Evolutionary conservation across 805 yeast genomes (phyloP).

Genomic region (Starmerella khaoyaiensis): DNA sequence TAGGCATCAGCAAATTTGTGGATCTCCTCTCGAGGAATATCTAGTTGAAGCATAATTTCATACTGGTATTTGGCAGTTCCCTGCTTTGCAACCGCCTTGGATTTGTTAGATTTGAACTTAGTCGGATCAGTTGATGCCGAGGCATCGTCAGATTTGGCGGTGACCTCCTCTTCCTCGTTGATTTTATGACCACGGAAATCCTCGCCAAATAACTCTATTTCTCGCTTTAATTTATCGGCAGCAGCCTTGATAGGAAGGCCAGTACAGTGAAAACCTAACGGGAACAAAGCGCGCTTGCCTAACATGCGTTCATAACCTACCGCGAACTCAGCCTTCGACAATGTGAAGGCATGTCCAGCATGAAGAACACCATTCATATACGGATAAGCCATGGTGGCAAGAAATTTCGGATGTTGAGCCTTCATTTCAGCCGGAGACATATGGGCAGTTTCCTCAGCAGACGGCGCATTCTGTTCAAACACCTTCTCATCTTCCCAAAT

Average conservation of each 20-base stretch:
- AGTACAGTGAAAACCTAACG: constrained; percentile 97
- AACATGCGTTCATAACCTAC: constrained; percentile 89
- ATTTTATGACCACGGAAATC: constrained; percentile 40
- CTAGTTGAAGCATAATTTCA: constrained; percentile 91
- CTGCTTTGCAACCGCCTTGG: constrained; percentile 86
- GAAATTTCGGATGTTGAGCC: constrained; percentile 68
- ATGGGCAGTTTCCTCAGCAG: constrained; percentile 42
- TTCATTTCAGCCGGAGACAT: constrained; percentile 59
- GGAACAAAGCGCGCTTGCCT: constrained; percentile 85
- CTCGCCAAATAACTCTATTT: constrained; percentile 77
- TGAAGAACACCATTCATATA: constrained; percentile 98
- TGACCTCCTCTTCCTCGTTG: constrained; percentile 40
- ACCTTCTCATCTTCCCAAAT: constrained; percentile 76
- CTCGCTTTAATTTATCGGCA: constrained; percentile 90
- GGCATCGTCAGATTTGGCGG: constrained; percentile 21
- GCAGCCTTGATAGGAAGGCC: constrained; percentile 96
- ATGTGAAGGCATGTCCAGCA: constrained; percentile 93
- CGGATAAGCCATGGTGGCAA: constrained; percentile 94
- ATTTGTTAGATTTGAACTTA: constrained; percentile 82
- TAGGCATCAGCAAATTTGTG: constrained; percentile 81
- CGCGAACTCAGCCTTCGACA: constrained; percentile 85
- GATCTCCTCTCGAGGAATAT: constrained; percentile 73
- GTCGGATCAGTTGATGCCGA: constrained; percentile 61
- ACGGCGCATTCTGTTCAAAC: constrained; percentile 82
- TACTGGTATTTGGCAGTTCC: constrained; percentile 91